These are phyloP conservation scores for Gynandropsis gynandra DNA, from an alignment of 345 rosid species.

Conservation along the genomic window DNA sequence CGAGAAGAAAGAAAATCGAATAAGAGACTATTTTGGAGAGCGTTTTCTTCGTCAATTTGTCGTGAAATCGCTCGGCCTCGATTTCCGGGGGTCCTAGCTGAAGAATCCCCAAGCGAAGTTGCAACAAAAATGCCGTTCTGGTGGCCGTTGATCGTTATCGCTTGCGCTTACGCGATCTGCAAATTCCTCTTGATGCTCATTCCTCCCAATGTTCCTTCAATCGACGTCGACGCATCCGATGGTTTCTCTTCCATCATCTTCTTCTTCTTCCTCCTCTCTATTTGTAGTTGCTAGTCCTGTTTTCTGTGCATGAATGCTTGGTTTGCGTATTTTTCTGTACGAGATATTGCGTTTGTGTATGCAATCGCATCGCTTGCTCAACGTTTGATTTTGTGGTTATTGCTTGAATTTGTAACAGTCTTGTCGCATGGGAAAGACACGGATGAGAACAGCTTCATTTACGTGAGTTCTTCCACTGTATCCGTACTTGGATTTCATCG, in stretches of 20 bases:
- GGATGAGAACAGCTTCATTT: conserved; percentile 81
- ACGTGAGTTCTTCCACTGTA: conserved; percentile 48
- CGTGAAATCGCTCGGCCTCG: not conserved
- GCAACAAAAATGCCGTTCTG: conserved; percentile 58
- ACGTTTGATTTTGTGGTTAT: conserved; percentile 12
- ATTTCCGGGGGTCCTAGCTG: conserved; percentile 11
- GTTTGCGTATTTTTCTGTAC: conserved; percentile 1
- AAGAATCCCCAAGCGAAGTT: conserved; percentile 4
- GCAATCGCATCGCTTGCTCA: not conserved
- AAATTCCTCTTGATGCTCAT: conserved; percentile 78
- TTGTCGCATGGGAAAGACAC: conserved; percentile 69
- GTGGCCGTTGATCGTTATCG: conserved; percentile 88
- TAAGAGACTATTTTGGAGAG: conserved; percentile 1
- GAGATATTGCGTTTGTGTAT: not conserved
- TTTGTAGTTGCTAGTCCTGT: not conserved
- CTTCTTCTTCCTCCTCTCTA: not conserved
- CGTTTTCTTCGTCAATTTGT: not conserved
- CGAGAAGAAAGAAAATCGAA: not conserved
- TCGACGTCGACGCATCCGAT: conserved; percentile 92
- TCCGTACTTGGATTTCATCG: conserved; percentile 10
- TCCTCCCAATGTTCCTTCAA: conserved; percentile 88
- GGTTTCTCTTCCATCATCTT: conserved; percentile 31
- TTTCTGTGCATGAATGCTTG: conserved; percentile 1
- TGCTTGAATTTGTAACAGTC: conserved; percentile 36
- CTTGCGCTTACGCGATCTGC: conserved; percentile 84